Base-by-base conservation (phyloP, 495 filamentous ascomycete genomes). In the Cetradonia linearis region DNA sequence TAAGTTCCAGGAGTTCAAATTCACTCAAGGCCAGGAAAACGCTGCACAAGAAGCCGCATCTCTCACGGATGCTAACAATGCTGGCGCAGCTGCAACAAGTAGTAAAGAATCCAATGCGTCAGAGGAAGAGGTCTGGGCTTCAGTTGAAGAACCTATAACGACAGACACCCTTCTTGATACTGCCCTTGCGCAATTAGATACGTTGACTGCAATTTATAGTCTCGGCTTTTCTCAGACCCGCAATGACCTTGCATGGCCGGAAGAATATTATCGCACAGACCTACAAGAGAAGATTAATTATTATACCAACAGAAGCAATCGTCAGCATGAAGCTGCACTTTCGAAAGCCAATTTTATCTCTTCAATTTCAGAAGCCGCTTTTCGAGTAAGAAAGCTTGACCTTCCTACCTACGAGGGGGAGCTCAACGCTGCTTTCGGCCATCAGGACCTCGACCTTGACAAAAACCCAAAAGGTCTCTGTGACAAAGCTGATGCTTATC, bases 81-180 rank as follows among this genome's bases (percentile, higher is more conserved):
- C 28, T 14, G 27, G 36, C 11, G 47, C 18, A 38, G 55, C 56
- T 11, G 20, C 46, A 28, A 44, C 16, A 10, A 48, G 31, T 25
- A 44, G 60, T 38, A 48, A 56, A 27, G 20, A 65, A 20, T 65
- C 67, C 9, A 63, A 68, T 8, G 70, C 72, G 1, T 70, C 73
- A 27, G 64, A 74, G 58, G 74, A 79, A 46, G 81, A 81, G 62
- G 75, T 82, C 66, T 86, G 82, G 81, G 83, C 78, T 20, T 75
- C 75, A 1, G 75, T 88, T 36, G 72, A 81, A 11, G 79, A 83
- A 55, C 83, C 84, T 0, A 72, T 86, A 23, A 85, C 83, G 2
- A 77, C 81, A 36, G 73, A 77, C 33, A 78, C 82, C 2, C 74
- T 88, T 1, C 75, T 86, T 1, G 85, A 88, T 47, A 87, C 84